phyloP scores from a whole-genome alignment of 345 rosid species.

The Syzygium jambos region DNA sequence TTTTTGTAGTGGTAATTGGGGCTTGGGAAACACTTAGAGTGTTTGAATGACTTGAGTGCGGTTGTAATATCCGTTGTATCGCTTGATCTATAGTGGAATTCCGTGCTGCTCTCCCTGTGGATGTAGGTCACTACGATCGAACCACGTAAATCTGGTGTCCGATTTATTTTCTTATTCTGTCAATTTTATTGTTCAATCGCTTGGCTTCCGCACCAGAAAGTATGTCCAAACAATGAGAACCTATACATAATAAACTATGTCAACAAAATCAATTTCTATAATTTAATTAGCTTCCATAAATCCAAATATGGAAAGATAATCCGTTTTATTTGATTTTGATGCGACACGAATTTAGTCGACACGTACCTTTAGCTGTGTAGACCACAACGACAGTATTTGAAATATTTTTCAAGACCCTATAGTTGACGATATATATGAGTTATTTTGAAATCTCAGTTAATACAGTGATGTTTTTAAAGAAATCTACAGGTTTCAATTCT shows the following conservation, averaged over 20 bases:
- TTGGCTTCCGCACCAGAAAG: too few relatives aligned
- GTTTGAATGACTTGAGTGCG: too few relatives aligned
- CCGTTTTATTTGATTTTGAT: not conserved
- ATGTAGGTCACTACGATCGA: too few relatives aligned
- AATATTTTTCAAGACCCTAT: not conserved
- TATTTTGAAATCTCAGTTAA: not conserved
- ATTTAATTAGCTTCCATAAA: not conserved
- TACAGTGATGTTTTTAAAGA: not conserved
- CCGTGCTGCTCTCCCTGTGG: too few relatives aligned
- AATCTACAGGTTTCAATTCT: not conserved
- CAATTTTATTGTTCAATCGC: too few relatives aligned
- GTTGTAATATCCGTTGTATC: too few relatives aligned
- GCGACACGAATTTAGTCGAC: rapidly evolving
- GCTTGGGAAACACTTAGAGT: too few relatives aligned
- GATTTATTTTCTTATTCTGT: too few relatives aligned
- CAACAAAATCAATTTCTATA: not conserved
- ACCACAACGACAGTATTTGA: not conserved
- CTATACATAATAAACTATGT: not conserved
- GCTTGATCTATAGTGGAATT: too few relatives aligned
- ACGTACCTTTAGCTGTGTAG: not conserved
- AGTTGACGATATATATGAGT: not conserved
- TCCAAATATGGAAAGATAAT: not conserved
- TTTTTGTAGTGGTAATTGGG: too few relatives aligned
- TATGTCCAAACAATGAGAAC: not conserved
- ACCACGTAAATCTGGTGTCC: too few relatives aligned